phyloP scores from a whole-genome alignment of 176 grass and related monocot species.

The Pharus latifolius region DNA sequence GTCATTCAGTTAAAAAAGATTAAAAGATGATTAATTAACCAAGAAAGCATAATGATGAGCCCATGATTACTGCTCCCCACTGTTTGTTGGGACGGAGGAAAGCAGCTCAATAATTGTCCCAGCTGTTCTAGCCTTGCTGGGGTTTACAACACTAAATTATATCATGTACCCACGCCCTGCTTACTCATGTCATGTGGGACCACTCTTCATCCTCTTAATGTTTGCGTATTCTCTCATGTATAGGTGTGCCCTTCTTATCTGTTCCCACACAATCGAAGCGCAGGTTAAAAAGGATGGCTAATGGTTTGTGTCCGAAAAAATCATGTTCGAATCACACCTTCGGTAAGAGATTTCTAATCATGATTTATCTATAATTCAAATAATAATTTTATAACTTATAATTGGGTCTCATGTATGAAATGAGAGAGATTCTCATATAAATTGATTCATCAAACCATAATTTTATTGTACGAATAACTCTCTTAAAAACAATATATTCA shows the following conservation, averaged over 20 bases:
- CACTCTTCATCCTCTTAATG: not conserved
- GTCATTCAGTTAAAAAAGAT: not conserved
- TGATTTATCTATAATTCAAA: no score
- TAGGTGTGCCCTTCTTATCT: not conserved
- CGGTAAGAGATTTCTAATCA: no score
- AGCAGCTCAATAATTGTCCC: slow-evolving; percentile 2
- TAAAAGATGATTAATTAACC: not conserved
- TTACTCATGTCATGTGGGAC: not conserved
- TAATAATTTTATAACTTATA: no score
- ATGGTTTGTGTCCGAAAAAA: no score
- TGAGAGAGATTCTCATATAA: no score
- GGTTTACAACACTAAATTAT: slow-evolving; percentile 23
- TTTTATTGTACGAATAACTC: no score
- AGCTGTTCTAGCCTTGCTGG: slow-evolving; percentile 19
- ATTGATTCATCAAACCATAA: no score
- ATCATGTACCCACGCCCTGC: not conserved
- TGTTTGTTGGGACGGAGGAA: not conserved
- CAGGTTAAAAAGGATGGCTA: not conserved
- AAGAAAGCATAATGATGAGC: not conserved
- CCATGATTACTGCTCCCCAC: slow-evolving; percentile 8
- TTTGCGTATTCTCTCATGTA: not conserved
- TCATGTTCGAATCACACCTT: no score
- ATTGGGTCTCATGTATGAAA: no score
- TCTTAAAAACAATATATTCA: no score
- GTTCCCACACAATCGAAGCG: not conserved